A percentile compares a stretch with the other conserved stretches of the same genome.
These are phyloP conservation scores for Heliosperma pusillum DNA, from an alignment of 148 eudicot genomes.

Conservation along the genomic window DNA sequence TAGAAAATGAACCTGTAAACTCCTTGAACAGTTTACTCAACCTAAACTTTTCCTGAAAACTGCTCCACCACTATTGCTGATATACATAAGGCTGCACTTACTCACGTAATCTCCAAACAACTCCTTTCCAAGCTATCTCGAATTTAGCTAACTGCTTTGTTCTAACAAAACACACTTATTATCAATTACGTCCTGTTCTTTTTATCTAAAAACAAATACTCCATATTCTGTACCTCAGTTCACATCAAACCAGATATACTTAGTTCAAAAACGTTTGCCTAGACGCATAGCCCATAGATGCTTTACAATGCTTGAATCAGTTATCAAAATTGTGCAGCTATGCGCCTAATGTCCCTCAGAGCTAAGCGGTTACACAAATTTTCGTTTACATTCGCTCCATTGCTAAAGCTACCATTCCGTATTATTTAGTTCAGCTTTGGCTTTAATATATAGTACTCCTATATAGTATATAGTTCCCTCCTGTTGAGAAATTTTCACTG, in stretches of 20 bases:
- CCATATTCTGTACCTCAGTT: not conserved
- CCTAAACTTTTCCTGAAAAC: not conserved
- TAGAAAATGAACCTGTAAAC: not conserved
- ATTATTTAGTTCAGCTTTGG: not conserved
- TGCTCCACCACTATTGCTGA: not conserved
- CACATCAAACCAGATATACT: not conserved
- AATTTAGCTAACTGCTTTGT: not conserved
- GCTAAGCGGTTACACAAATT: not conserved
- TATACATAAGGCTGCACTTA: not conserved
- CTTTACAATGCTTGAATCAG: not conserved
- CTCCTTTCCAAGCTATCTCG: not conserved
- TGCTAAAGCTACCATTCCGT: not conserved
- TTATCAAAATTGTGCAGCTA: too few species aligned
- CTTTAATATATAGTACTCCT: too few species aligned
- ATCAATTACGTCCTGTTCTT: not conserved
- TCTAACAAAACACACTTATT: not conserved
- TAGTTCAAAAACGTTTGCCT: not conserved
- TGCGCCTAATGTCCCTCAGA: not conserved
- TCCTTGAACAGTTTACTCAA: not conserved
- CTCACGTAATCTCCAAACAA: not conserved
- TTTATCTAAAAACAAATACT: not conserved
- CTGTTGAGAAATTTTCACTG: too few species aligned
- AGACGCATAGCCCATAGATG: not conserved
- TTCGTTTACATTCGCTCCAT: not conserved
- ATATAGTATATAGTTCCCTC: too few species aligned